These are phyloP conservation scores for Elsinoe ampelina DNA, from an alignment of 2,329 filamentous ascomycete species.

Conservation along the genomic window DNA sequence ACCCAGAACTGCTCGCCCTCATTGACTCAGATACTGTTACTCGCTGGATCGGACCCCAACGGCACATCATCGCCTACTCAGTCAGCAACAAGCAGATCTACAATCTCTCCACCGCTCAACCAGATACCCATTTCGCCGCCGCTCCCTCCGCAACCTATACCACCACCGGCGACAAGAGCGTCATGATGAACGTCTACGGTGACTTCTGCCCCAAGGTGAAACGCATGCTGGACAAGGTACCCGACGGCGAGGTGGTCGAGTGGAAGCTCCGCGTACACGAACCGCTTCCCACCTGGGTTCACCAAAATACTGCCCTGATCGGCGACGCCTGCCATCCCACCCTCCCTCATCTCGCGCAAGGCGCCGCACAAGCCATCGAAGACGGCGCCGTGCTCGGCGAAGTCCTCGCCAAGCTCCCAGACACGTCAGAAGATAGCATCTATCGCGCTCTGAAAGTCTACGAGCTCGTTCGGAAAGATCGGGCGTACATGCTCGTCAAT, in stretches of 20 bases:
- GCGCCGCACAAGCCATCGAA: slow-evolving; percentile 57
- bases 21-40: slow-evolving; percentile 59
- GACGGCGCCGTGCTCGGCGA: slow-evolving; percentile 50
- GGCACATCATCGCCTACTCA: slow-evolving; percentile 71
- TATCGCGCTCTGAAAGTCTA: slow-evolving; percentile 47
- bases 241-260: slow-evolving; percentile 56
- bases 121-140: slow-evolving; percentile 50
- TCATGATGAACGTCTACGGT: slow-evolving; percentile 50
- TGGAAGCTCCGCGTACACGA: slow-evolving; percentile 57
- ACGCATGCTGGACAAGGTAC: slow-evolving; percentile 51
- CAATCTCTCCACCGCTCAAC: slow-evolving; percentile 56
- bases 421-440: slow-evolving; percentile 38
- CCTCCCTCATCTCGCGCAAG: slow-evolving; percentile 54
- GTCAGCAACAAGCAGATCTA: slow-evolving; percentile 59
- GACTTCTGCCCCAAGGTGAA: slow-evolving; percentile 55
- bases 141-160: slow-evolving; percentile 54
- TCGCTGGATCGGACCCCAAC: slow-evolving; percentile 65
- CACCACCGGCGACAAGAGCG: slow-evolving; percentile 50
- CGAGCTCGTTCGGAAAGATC: slow-evolving; percentile 46
- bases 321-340: slow-evolving; percentile 56
- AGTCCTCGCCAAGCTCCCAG: slow-evolving; percentile 41
- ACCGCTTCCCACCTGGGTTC: slow-evolving; percentile 53
- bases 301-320: slow-evolving; percentile 44
- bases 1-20: slow-evolving; percentile 58
- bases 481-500: slow-evolving; percentile 49